Percentiles rank a stretch among this genome's conserved stretches.
Evolutionary conservation across 2,329 filamentous ascomycete species (phyloP).

Genomic region (Ceratocystis alfenasii): DNA sequence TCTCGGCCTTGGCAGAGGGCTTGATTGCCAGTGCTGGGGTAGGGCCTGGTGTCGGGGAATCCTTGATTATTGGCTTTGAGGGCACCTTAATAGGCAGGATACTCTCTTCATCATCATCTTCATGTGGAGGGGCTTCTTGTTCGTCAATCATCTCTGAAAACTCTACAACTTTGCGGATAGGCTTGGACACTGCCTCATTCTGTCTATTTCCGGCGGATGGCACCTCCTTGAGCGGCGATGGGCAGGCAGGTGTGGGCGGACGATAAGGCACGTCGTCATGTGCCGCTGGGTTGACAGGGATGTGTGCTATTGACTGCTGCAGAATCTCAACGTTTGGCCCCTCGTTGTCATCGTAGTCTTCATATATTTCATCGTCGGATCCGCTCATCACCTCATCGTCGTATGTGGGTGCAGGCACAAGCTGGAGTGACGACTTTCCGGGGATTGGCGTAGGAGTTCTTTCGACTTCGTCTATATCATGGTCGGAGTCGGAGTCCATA

Average conservation of each 20-base stretch:
- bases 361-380: slow-evolving; percentile 31
- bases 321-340: slow-evolving; percentile 37
- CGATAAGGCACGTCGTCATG: slow-evolving; percentile 31
- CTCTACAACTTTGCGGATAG: slow-evolving; percentile 10
- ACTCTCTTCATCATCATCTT: slow-evolving; percentile 18
- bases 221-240: slow-evolving; percentile 43
- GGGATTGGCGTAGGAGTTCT: slow-evolving; percentile 13
- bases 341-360: slow-evolving; percentile 34
- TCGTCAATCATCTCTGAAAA: slow-evolving; percentile 13
- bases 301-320: slow-evolving; percentile 33
- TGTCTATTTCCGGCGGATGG: slow-evolving; percentile 40
- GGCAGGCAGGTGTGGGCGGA: slow-evolving; percentile 36
- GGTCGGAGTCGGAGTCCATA: slow-evolving; percentile 25
- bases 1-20: slow-evolving; percentile 4
- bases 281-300: neutral
- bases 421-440: slow-evolving; percentile 15
- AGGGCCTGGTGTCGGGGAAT: neutral
- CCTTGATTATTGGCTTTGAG: slow-evolving; percentile 4
- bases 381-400: slow-evolving; percentile 25
- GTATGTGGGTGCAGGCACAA: slow-evolving; percentile 20
- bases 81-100: slow-evolving; percentile 20
- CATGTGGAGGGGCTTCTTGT: slow-evolving; percentile 5
- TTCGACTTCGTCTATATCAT: slow-evolving; percentile 29
- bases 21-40: neutral
- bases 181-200: slow-evolving; percentile 24